These are phyloP conservation scores for Fusarium hostae DNA, from an alignment of 2,329 filamentous ascomycete species.

Conservation along the genomic window DNA sequence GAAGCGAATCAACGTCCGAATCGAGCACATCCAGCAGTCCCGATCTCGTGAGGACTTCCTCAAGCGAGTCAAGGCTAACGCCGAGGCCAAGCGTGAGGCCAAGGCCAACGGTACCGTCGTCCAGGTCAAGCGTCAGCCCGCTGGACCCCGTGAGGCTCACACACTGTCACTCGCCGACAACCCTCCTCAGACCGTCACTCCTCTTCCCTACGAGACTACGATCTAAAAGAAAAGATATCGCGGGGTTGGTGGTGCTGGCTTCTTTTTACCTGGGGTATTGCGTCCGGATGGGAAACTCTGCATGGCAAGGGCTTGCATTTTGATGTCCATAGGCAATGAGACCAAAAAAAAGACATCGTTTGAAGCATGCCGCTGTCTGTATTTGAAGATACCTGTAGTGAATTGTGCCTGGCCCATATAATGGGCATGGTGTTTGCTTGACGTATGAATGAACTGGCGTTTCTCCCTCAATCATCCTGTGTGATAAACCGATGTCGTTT, in stretches of 20 bases:
- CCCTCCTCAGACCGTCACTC: conserved; percentile 89
- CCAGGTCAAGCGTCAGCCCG: conserved; percentile 91
- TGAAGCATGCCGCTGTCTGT: conserved; percentile 39
- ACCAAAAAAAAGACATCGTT: conserved; percentile 52
- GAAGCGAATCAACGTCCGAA: conserved; percentile 99
- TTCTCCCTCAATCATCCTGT: background rate
- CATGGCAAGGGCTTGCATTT: conserved; percentile 57
- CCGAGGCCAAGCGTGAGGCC: conserved; percentile 89
- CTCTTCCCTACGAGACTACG: conserved; percentile 96
- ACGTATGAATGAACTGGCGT: conserved; percentile 18
- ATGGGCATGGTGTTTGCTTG: conserved; percentile 4
- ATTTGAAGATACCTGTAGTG: conserved; percentile 40
- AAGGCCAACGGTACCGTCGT: conserved; percentile 89
- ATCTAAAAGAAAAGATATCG: conserved; percentile 73
- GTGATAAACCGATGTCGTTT: background rate
- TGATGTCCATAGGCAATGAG: conserved; percentile 55
- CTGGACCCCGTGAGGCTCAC: conserved; percentile 80
- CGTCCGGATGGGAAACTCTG: conserved; percentile 57
- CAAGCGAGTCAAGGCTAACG: conserved; percentile 95
- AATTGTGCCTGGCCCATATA: conserved; percentile 21
- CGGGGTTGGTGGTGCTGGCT: conserved; percentile 49
- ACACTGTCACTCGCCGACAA: conserved; percentile 84
- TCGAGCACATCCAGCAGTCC: conserved; percentile 96
- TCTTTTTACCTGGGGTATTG: conserved; percentile 57
- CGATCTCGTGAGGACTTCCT: conserved; percentile 98